A percentile compares a stretch with the other conserved stretches of the same genome.
phyloP scores from a whole-genome alignment of 176 grass and related monocot genomes.

The Metroxylon sagu region DNA sequence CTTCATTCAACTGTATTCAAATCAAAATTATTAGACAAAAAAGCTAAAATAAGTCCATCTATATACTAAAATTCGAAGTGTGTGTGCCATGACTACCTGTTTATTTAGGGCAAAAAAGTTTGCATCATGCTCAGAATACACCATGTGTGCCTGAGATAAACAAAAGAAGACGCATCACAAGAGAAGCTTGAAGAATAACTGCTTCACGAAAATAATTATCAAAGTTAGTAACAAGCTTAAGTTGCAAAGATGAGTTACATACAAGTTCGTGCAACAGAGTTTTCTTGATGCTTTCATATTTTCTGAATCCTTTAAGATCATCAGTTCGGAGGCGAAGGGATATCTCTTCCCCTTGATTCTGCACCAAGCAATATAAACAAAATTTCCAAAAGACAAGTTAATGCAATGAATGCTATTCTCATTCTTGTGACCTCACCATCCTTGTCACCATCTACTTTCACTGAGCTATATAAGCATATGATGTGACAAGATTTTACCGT shows the following conservation, averaged over 20 bases:
- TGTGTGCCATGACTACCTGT: slow-evolving; percentile 39
- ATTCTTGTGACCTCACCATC: no score
- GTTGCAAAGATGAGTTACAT: neutral
- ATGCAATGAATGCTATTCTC: no score
- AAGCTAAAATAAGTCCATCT: neutral
- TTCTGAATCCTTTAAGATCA: slow-evolving; percentile 93
- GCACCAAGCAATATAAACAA: slow-evolving; percentile 19
- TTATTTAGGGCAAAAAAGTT: slow-evolving; percentile 95
- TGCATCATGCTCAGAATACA: slow-evolving; percentile 85
- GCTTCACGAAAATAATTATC: no score
- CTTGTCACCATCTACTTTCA: no score
- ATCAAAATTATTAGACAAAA: slow-evolving; percentile 1
- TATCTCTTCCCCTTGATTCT: slow-evolving; percentile 95
- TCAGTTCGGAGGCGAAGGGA: slow-evolving; percentile 86
- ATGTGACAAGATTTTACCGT: slow-evolving; percentile 36
- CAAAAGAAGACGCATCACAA: neutral
- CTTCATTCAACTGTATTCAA: slow-evolving; percentile 73
- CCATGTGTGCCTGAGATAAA: slow-evolving; percentile 87
- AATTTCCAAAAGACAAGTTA: neutral
- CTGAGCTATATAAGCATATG: no score
- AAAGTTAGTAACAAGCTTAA: slow-evolving; percentile 6
- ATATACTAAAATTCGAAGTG: neutral
- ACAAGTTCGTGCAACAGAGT: slow-evolving; percentile 96
- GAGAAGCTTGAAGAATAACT: no score
- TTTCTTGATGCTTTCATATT: slow-evolving; percentile 90